Evolutionary conservation across 257 asterid genomes (phyloP), one percentile per base, ranked within the genome.

Genomic region (Solanum pinnatisectum): DNA sequence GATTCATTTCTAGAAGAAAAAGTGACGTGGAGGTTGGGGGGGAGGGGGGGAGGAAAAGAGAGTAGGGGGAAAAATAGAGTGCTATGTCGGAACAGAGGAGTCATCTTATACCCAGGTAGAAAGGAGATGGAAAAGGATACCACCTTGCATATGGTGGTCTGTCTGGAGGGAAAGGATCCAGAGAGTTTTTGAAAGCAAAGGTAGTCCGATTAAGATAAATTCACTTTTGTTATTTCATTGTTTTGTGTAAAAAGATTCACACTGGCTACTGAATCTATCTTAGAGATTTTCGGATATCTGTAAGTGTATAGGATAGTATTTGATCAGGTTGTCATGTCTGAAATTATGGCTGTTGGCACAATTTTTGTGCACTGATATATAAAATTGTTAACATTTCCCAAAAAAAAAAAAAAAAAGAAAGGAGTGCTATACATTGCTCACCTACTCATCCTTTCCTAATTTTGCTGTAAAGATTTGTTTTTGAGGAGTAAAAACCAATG

Each of bases 11-110:
- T n/a, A n/a, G 32, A 65, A 65, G 33, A n/a, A 65, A 65, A 65
- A n/a, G 4, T 65, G 35, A 1, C 1, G 35, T 0, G 72, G 18
- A 11, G 20, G 20, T 1, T n/a, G 46, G 27, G 4, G n/a, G 9
- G 12, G 30, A 3, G 8, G 20, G 3, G 63, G 18, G 10, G n/a
- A 8, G 27, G 70, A 23, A 60, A 60, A 23, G 35, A 12, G 73
- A 65, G 73, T 63, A 65, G 20, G 36, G 33, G 18, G 27, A 27
- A 25, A 65, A 10, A 25, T 6, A 67, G 36, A 11, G 36, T 27
- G 35, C 22, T 1, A 33, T 72, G 2, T 10, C 39, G 81, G 9
- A 72, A 35, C 16, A 72, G 27, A 22, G 46, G 46, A 35, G 46
- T 1, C 20, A 10, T 35, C 79, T 33, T 33, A 67, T 67, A 67